Base-by-base conservation (phyloP, 352 stramenopile species). In the Peronospora farinosa region DNA sequence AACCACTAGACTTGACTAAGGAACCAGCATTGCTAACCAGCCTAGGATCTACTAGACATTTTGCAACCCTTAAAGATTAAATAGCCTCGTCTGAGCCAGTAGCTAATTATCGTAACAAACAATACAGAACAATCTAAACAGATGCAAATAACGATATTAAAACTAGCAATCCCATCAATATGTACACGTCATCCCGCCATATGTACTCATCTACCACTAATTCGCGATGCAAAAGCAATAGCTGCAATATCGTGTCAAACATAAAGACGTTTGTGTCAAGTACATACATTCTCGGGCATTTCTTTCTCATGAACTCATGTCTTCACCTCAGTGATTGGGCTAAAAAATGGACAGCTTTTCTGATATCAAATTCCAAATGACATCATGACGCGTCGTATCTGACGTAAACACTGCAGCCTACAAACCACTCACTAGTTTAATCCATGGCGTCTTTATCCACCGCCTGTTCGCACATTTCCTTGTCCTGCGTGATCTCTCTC, bases 371-470 rank as follows among this genome's bases (percentile, higher is more conserved):
- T n/a, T n/a, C n/a, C n/a, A n/a, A n/a, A n/a, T 82, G 72, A 82
- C 72, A 82, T 82, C 72, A 82, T 63, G 60, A 10, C 27, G 19
- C 38, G 39, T 15, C 15, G 16, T 15, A 45, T 42, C 69, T 80
- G 69, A 80, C 69, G 70, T 63, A 31, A 30, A 41, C 31, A 39
- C 31, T 16, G 35, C 44, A 40, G 57, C 40, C 52, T 55, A 36
- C 25, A 46, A 36, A 44, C 59, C 63, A 72, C 21, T 57, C 57
- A 67, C 53, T n/a, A n/a, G n/a, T n/a, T n/a, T n/a, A n/a, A n/a
- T n/a, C n/a, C n/a, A n/a, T n/a, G n/a, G n/a, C 44, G 15, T 55
- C 32, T 60, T 47, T 56, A 50, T 38, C 56, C 51, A 30, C 19
- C 39, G 28, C 21, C 16, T 25, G 49, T 35, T 49, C 42, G 33